Base-by-base conservation (phyloP, 2,329 filamentous ascomycete species). In the Tolypocladium tropicale region DNA sequence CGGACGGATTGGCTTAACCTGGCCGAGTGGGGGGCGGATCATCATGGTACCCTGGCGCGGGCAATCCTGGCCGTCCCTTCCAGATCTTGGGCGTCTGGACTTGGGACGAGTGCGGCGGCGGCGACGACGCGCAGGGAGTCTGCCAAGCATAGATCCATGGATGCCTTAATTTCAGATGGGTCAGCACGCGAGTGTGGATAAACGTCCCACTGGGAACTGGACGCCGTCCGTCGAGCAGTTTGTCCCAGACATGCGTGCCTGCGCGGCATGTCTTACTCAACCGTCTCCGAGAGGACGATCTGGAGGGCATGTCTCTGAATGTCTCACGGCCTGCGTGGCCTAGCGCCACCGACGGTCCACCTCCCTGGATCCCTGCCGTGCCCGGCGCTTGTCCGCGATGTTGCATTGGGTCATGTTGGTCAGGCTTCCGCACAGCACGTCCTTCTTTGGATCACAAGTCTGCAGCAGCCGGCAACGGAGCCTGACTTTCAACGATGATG, bases 191-290 rank as follows among this genome's bases (percentile, higher is more conserved):
- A 36, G 25, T 30, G 53, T 37, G 39, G 28, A n/a, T n/a, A n/a
- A n/a, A 50, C 46, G 43, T n/a, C 46, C 46, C 46, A 32, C 46
- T 18, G 4, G 46, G 14, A 43, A 53, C 37, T 39, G 18, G 57
- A 60, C 53, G 58, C 63, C 59, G 62, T 64, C 62, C 55, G 53
- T 56, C 53, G 50, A 60, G 60, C 62, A 68, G 65, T 62, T 65
- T 68, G 69, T 72, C 70, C 63, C 1, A 59, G 67, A 69, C 66
- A 67, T 68, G 63, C 66, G 64, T 62, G 58, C 58, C 60, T 61
- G 60, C 62, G 66, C 72, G 70, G 60, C 63, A 67, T 73, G 71
- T 74, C 71, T 73, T 63, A 68, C 63, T 68, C 59, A 53, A 53
- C 59, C 52, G 57, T 58, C 65, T 69, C 70, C 66, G 65, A 72